Evolutionary conservation across 768 basidiomycete species (phyloP), one percentile per base, ranked within the genome.

Genomic region (Trametes coccinea): DNA sequence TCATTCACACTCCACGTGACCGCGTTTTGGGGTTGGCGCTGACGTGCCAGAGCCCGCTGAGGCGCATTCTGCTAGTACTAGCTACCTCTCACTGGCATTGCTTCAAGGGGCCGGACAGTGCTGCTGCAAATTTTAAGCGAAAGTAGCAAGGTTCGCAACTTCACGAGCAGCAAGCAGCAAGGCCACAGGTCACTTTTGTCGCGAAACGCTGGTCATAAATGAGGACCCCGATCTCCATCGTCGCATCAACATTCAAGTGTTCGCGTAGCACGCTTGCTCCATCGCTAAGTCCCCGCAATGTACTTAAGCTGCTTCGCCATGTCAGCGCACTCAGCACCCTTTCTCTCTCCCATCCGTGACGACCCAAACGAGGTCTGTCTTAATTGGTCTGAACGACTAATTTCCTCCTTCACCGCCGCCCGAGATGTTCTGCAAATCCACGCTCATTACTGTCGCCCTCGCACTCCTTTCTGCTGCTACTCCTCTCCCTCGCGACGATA

Each of bases 341-440:
- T 49, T 31, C 48, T 31, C 30, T 49, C 48, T 49, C 29, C 13
- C 48, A 9, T 33, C 30, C 48, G 30, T 22, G 48, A 31, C 48
- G 48, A 31, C 30, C 48, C 27, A 10, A 27, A 5, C 14, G 48
- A 49, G 48, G 48, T 49, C 52, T 40, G 37, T 40, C 34, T 39
- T 5, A 40, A 22, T 22, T 22, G 22, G 22, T 22, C 22, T 22
- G 22, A 22, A 22, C 22, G 22, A 22, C 22, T 22, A 22, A 22
- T 22, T 22, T 22, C 22, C 22, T 11, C 22, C 52, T 27, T 53
- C 33, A 11, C 30, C 11, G 43, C 44, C 41, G 27, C 48, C 48
- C 31, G n/a, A 10, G 44, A 67, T 69, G 68, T 67, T 69, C 52
- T 63, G 54, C 64, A 69, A 67, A 46, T 40, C 59, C 27, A 33